Evolutionary conservation across 805 yeast species (phyloP), one percentile per base, ranked within the genome.

Genomic region (Barnettozyma sp.): DNA sequence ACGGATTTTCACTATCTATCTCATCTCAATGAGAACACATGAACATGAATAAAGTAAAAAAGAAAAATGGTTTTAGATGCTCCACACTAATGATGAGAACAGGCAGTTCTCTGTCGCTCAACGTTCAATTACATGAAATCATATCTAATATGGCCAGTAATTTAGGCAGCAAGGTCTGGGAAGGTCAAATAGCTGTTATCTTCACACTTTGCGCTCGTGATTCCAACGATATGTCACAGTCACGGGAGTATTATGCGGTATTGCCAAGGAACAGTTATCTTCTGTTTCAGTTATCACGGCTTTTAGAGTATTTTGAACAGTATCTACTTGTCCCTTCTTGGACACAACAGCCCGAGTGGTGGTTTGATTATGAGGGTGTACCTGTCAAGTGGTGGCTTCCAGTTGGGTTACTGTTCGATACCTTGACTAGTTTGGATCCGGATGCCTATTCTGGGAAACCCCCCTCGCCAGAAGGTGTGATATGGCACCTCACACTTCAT

Each of bases 331-430:
- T 48, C 2, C 55, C 60, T 16, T 42, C 51, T 10, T 50, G 50
- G 41, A 43, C 50, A 6, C 30, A 43, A 5, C 34, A 46, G 1
- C 23, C 40, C 6, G 53, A 54, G 2, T 65, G 77, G 59, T 86
- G 94, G 94, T 63, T 85, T 23, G 85, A 76, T 43, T 70, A 64
- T 50, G 79, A 78, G 22, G 68, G 60, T 5, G 75, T 67, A 2
- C 86, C 92, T 0, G 42, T 87, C 21, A 66, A 70, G 33, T 86
- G 96, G 57, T 75, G 82, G 44, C 62, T 74, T 42, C 95, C 95
- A 0, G 55, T 78, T 2, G 95, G 95, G 0, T 58, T 81, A 5
- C 54, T 78, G 2, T 76, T 68, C 49, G 94, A 85, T 46, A 58
- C 65, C 7, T 50, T 71, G 38, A 58, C 63, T n/a, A 62, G 64